Base-by-base conservation (phyloP, 352 stramenopile genomes). In the Globisporangium sylvaticum region DNA sequence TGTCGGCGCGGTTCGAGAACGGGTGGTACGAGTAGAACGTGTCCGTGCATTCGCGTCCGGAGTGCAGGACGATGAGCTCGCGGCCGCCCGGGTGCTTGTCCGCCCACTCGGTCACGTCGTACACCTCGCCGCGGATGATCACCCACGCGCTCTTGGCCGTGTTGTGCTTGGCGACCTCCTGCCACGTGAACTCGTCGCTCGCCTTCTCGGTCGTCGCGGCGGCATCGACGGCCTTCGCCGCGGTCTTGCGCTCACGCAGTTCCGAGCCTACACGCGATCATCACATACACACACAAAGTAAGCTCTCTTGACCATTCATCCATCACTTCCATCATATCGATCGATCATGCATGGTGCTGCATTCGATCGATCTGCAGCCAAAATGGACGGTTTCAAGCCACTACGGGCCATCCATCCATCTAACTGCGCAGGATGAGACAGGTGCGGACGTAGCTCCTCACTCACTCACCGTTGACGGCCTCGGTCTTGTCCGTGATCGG, bases 111-210 rank as follows among this genome's bases (percentile, higher is more conserved):
- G 92, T 97, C n/a, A 98, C 90, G 65, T 98, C 91, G 78, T 98
- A 98, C n/a, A 98, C 91, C 55, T 94, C 89, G 67, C 90, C 89
- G 70, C 91, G 87, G 68, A 98, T 89, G 52, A 99, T 97, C 57
- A 99, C 89, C 97, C 97, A 99, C 25, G 95, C 96, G 87, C 98
- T 98, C 29, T 92, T 77, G 29, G 91, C 89, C 58, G 94, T 98
- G 77, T 96, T 93, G 76, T 99, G 97, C 82, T 97, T 87, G 64
- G 96, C 91, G 55, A 99, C 93, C 57, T 99, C 93, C 64, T 93
- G 80, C 94, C 92, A 98, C 65, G 94, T 98, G 77, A 91, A 97
- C 62, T 81, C 79, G 68, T 55, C 62, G 32, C 68, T 62, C 58
- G 64, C 72, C 55, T 70, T 74, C 39, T 39, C 44, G 24, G 76